Evolutionary conservation across 2,329 filamentous ascomycete genomes (phyloP).

Genomic region (Macrophomina phaseolina): DNA sequence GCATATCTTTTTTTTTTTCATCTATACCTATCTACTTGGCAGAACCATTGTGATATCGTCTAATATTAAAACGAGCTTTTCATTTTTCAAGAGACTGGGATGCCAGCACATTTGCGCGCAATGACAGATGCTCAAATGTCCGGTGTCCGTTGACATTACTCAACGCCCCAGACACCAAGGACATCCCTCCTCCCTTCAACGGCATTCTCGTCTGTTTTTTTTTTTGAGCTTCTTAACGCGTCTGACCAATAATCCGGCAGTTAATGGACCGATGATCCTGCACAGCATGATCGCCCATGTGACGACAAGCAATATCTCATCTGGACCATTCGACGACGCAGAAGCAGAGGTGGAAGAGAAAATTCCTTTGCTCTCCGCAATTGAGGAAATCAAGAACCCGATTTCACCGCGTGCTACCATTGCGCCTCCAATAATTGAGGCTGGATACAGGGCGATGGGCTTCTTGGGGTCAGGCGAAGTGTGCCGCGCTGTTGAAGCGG

Average conservation of each 20-base stretch:
- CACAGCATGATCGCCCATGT: conserved; percentile 65
- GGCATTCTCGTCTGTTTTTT: conserved; percentile 36
- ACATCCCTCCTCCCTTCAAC: conserved; percentile 43
- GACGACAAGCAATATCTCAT: conserved; percentile 58
- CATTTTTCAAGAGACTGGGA: not conserved
- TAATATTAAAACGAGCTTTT: not conserved
- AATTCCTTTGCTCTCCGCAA: conserved; percentile 64
- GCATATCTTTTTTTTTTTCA: not conserved
- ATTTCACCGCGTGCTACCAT: conserved; percentile 85
- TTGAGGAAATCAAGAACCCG: conserved; percentile 74
- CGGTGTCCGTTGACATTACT: conserved; percentile 5
- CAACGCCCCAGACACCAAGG: conserved; percentile 52
- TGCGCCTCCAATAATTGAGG: conserved; percentile 67
- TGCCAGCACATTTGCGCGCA: not conserved
- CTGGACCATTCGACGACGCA: conserved; percentile 18
- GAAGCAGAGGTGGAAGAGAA: conserved; percentile 42
- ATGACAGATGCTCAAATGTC: conserved; percentile 6
- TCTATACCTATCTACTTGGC: not conserved
- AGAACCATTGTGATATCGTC: not conserved
- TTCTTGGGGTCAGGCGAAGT: conserved; percentile 44
- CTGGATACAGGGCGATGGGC: conserved; percentile 69
- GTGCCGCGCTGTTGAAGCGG: conserved; percentile 11
- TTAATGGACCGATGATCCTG: conserved; percentile 60
- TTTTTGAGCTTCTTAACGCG: conserved; percentile 51
- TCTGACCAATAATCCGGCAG: conserved; percentile 57